Base-by-base conservation (phyloP, 192 early-diverging fungal genomes). In the Podila minutissima region DNA sequence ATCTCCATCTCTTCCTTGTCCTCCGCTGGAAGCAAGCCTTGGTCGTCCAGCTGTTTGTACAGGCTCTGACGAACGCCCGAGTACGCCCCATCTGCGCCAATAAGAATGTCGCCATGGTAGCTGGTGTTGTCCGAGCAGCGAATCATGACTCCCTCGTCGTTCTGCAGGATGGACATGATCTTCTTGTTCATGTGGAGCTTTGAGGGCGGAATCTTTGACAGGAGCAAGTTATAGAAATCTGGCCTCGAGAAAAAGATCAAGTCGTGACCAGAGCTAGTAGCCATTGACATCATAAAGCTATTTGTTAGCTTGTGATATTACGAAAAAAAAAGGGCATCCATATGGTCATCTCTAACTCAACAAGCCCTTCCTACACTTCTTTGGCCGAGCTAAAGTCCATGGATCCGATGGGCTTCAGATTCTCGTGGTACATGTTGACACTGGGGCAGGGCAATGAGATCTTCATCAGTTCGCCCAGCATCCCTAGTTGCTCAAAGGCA, bases 21-120 rank as follows among this genome's bases (percentile, higher is more conserved):
- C 3, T 31, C 2, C 0, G 20, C 24, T 0, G 66, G 66, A 4
- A 68, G 20, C 10, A 17, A 4, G 20, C 57, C 66, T 5, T 57
- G 8, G 10, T 62, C 24, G 5, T 24, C 60, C 6, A 72, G n/a
- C 2, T 38, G 55, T 46, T 38, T 68, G 55, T 68, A 68, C 37
- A 72, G 19, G 0, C 33, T 32, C 24, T 59, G 50, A 3, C 71
- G 62, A 2, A 65, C 55, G 5, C 22, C 35, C 15, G 49, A 63
- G 19, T 64, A 59, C 0, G 71, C 62, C 13, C 71, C 71, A 32
- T 64, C 71, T 0, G 71, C 71, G 10, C 71, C 71, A 9, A 72
- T 48, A 5, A 72, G 71, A n/a, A 72, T 65, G 38, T 72, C 71
- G 24, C 71, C 71, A 19, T 50, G 32, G 31, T 72, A 64, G 2